Conservation (phyloP, 1,284 basidiomycete species). For the Omphalotus olearius region DNA sequence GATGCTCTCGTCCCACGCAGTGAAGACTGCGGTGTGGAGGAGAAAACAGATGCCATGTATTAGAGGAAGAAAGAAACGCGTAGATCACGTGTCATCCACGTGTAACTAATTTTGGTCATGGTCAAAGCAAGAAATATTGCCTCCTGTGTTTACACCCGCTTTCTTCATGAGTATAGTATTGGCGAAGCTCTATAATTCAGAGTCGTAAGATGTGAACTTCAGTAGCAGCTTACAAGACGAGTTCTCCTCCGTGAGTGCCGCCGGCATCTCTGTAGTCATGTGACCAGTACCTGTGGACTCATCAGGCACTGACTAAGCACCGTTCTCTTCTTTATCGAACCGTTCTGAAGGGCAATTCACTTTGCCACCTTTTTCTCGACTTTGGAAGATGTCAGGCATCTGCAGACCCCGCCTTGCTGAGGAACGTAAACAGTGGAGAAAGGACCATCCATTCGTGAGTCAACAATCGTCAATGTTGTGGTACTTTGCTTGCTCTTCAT, state of each 20-base stretch:
- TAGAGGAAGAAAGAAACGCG: not conserved
- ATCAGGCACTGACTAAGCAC: too few relatives aligned
- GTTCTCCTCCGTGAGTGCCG: too few relatives aligned
- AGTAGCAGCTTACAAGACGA: too few relatives aligned
- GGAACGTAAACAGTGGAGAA: constrained; percentile 98
- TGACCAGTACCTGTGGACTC: too few relatives aligned
- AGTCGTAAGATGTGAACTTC: too few relatives aligned
- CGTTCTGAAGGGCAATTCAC: not conserved
- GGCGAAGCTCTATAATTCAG: too few relatives aligned
- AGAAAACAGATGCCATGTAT: not conserved
- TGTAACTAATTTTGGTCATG: not conserved
- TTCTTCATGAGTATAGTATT: too few relatives aligned
- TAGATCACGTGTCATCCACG: not conserved
- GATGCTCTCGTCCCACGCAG: not conserved
- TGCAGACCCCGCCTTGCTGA: constrained; percentile 86
- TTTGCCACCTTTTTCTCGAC: not conserved
- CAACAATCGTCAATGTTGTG: constrained; percentile 4
- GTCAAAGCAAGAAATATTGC: too few relatives aligned
- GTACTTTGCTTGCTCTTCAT: not conserved
- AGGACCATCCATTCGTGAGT: constrained; percentile 98
- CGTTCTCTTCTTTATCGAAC: too few relatives aligned
- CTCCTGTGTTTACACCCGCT: too few relatives aligned
- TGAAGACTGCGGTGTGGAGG: constrained; percentile 3
- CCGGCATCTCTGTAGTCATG: too few relatives aligned
- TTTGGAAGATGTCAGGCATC: constrained; percentile 65